Evolutionary conservation across 2,329 filamentous ascomycete species (phyloP), one percentile per base, ranked within the genome.

Genomic region (Trichoderma cornu-damae): DNA sequence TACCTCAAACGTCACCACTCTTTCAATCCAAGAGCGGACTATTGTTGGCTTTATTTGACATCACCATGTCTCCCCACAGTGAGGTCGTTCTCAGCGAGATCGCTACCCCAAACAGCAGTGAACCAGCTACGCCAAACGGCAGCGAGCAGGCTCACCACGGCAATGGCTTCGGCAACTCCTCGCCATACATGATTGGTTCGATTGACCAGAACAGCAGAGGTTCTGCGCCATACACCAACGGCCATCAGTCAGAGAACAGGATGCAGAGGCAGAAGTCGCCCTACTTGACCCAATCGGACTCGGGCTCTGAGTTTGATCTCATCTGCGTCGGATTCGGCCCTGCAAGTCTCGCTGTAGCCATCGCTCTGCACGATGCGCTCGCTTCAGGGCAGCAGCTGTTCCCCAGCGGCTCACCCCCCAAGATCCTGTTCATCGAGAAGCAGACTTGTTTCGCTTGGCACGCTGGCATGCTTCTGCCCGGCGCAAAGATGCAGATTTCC

Each of bases 401-500:
- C 42, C 72, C 77, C 58, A 71, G 72, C 37, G 72, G 68, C 60
- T 66, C 72, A 32, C 51, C 75, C 6, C 88, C 90, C 47, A 90
- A 88, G 69, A 85, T 96, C 3, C 81, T 89, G 43, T 97, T 96
- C 73, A 74, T 97, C 22, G 93, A 97, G 77, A 88, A 89, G 71
- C 93, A 97, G 73, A 68, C 78, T 30, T 76, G 80, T 47, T 97
- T 97, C 68, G 84, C 88, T 59, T 97, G 93, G 93, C 93, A 97
- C 72, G 86, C 90, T 0, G 93, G 93, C 59, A 97, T 97, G 93
- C 84, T 96, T 59, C 82, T 97, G 3, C 90, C 91, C 0, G 92
- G 91, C 4, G 89, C 92, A 52, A 91, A 88, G 75, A 97, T 97
- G 93, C 93, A 97, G 70, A 97, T 97, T 65, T 95, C 90, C 8